phyloP scores from a whole-genome alignment of 352 stramenopile genomes.

The Globisporangium viniferum region DNA sequence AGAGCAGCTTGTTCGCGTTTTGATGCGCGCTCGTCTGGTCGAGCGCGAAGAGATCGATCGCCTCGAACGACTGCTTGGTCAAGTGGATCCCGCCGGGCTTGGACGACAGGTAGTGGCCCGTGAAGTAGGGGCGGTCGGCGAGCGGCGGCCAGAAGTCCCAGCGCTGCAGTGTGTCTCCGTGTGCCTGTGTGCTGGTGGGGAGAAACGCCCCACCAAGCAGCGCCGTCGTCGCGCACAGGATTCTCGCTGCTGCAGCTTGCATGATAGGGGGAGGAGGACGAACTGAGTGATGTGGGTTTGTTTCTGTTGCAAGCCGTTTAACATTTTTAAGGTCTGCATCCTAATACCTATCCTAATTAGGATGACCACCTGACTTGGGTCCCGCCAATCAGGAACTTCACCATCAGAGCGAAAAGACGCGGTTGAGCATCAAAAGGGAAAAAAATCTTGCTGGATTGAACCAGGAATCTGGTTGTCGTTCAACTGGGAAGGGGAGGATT shows the following conservation, averaged over 20 bases:
- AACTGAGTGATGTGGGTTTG: too few relatives aligned
- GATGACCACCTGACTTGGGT: too few relatives aligned
- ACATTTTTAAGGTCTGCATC: too few relatives aligned
- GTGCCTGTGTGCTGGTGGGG: not conserved
- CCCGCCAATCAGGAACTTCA: too few relatives aligned
- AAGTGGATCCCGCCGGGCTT: slow-evolving; percentile 41
- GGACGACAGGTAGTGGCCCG: slow-evolving; percentile 54
- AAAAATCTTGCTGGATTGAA: too few relatives aligned
- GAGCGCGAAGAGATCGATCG: slow-evolving; percentile 63
- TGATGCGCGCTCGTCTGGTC: slow-evolving; percentile 12
- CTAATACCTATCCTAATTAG: too few relatives aligned
- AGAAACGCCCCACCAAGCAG: not conserved
- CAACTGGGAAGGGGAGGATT: too few relatives aligned
- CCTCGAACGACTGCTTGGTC: slow-evolving; percentile 42
- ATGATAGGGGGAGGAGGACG: not conserved
- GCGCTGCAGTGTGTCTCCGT: slow-evolving; percentile 21
- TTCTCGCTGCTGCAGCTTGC: not conserved
- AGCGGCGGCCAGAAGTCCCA: slow-evolving; percentile 77
- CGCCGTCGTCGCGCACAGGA: not conserved
- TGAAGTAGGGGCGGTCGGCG: slow-evolving; percentile 37
- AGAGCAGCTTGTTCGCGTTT: slow-evolving; percentile 41
- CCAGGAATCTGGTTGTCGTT: too few relatives aligned
- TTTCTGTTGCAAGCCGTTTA: too few relatives aligned
- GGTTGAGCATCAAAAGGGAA: too few relatives aligned
- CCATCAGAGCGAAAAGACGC: too few relatives aligned